phyloP scores from a whole-genome alignment of 306 rosid genomes.

The Phaseolus lunatus region DNA sequence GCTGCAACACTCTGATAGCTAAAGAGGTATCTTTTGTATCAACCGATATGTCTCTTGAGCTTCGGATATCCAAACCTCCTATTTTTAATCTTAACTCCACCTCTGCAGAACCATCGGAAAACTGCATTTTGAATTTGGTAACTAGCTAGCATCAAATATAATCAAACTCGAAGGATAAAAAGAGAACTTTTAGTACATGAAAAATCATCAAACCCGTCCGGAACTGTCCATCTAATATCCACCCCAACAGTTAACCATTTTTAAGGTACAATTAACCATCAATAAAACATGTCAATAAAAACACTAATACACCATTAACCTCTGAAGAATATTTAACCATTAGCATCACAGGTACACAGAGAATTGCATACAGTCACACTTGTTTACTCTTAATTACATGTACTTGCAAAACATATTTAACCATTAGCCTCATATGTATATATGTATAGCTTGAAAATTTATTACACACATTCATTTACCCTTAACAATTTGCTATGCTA shows the following conservation, averaged over 20 bases:
- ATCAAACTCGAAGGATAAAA: slow-evolving; percentile 21
- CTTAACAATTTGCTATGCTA: background rate
- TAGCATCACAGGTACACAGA: background rate
- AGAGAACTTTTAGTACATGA: background rate
- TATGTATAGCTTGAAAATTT: background rate
- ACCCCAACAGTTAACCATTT: background rate
- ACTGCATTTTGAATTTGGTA: slow-evolving; percentile 62
- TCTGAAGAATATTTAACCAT: background rate
- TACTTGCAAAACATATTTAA: background rate
- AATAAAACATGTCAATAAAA: background rate
- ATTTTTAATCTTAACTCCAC: slow-evolving; percentile 77
- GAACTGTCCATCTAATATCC: background rate
- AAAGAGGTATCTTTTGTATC: slow-evolving; percentile 71
- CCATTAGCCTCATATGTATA: too few relatives aligned
- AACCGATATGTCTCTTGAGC: slow-evolving; percentile 64
- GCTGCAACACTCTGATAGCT: slow-evolving; percentile 58
- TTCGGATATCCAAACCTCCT: slow-evolving; percentile 53
- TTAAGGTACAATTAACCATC: background rate
- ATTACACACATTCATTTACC: background rate
- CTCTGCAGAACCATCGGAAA: slow-evolving; percentile 79
- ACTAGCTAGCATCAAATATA: slow-evolving; percentile 29
- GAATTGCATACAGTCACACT: background rate
- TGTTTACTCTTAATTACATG: background rate
- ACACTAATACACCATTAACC: background rate
- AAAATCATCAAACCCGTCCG: background rate